Evolutionary conservation across 495 filamentous ascomycete genomes (phyloP), one percentile per base, ranked within the genome.

Genomic region (Aspergillus olivimuriae): DNA sequence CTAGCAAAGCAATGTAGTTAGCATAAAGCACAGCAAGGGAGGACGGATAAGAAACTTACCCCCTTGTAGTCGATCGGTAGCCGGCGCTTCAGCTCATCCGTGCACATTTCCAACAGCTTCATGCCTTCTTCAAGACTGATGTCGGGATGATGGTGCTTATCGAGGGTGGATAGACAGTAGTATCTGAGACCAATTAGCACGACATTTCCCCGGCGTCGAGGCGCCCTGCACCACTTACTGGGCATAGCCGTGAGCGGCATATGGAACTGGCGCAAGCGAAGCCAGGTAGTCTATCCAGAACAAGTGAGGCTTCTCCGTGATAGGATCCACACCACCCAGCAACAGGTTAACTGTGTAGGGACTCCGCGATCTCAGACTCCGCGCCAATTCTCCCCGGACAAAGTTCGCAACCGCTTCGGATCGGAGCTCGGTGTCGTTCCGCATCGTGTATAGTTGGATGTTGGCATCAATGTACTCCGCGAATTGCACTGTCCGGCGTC

Each of bases 401-500:
- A 96, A 97, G 72, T 82, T 83, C 35, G 88, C 85, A 22, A 95
- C 82, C 10, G 90, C 92, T 19, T 83, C 78, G 11, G 92, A 90
- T 28, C 85, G 84, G 36, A 99, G 78, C 53, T 95, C 88, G 56
- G 84, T 83, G 55, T 88, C 83, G 60, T 97, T 97, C 49, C 92
- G 89, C 90, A 96, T 99, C 50, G 86, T 87, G 68, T 99, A 99
- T 59, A 99, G 84, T 66, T 91, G 86, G 56, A 94, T 83, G 61
- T 99, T 97, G 51, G 92, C 94, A 80, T 96, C 89, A 69, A 97
- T 89, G 72, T 89, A 97, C 74, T 99, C 92, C 57, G 92, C 88
- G 65, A 99, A 99, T 81, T 99, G 92, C 38, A 97, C 92, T 94
- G 62, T 50, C 24, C 24, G 24, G 24, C 11, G 11, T 5, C 5